Conservation (phyloP, 2,329 filamentous ascomycete genomes). For the Akanthomyces dipterigenus region DNA sequence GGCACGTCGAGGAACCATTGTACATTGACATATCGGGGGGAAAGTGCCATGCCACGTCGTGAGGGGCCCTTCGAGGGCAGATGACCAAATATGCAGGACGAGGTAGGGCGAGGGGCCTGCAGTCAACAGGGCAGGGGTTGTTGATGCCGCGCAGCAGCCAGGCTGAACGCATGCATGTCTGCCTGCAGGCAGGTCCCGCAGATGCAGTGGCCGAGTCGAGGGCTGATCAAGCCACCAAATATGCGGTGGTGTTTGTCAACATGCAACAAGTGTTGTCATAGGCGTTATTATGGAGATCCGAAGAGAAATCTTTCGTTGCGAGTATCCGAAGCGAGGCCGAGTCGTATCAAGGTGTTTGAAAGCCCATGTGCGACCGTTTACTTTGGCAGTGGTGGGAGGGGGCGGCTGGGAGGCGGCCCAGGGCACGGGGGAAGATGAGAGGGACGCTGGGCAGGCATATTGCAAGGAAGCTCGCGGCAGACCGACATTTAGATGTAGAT, state of each 20-base stretch:
- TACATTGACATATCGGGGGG: not conserved
- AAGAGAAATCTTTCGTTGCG: not conserved
- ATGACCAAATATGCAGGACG: constrained; percentile 12
- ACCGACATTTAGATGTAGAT: constrained; percentile 11
- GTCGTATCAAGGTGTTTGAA: not conserved
- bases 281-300: not conserved
- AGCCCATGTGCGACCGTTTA: constrained; percentile 24
- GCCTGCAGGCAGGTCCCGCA: constrained; percentile 8
- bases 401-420: constrained; percentile 57
- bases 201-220: constrained; percentile 7
- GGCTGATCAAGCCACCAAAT: constrained; percentile 7
- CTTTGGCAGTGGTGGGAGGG: constrained; percentile 60
- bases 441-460: constrained; percentile 54
- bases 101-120: not conserved
- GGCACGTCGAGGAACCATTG: not conserved
- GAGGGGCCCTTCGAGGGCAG: not conserved
- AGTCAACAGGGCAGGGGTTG: not conserved
- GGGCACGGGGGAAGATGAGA: constrained; percentile 62
- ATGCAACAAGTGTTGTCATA: not conserved
- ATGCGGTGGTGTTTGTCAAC: constrained; percentile 2
- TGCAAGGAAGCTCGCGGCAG: constrained; percentile 17
- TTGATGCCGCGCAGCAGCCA: constrained; percentile 9
- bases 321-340: constrained; percentile 1
- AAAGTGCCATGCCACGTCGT: not conserved
- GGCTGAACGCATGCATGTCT: constrained; percentile 9